These are phyloP conservation scores for Erodium trifolium DNA, from an alignment of 441 rosid species.

Conservation along the genomic window DNA sequence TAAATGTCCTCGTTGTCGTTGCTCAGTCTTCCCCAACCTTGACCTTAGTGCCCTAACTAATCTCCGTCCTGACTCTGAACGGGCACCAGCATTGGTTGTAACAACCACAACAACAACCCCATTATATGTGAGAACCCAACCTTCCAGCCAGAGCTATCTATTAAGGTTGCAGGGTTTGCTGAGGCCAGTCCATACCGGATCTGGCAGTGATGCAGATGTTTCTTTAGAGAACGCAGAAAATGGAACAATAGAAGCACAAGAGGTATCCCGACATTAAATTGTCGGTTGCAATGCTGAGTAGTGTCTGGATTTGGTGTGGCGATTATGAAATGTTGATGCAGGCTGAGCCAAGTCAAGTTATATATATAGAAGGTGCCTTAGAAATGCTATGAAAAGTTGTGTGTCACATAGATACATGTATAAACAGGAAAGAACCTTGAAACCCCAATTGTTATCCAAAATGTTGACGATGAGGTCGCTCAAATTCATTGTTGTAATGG, in stretches of 20 bases:
- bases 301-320: not conserved
- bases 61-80: conserved; percentile 59
- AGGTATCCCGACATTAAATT: conserved; percentile 14
- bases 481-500: too few relatives aligned
- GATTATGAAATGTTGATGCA: not conserved
- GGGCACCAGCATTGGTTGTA: conserved; percentile 29
- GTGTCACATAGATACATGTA: too few relatives aligned
- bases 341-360: not conserved
- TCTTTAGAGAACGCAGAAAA: conserved; percentile 36
- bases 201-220: conserved; percentile 23
- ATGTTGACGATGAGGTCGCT: too few relatives aligned
- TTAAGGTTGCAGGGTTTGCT: conserved; percentile 62
- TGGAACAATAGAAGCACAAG: not conserved
- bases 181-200: conserved; percentile 39
- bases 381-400: too few relatives aligned
- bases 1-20: conserved; percentile 96
- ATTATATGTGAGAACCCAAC: conserved; percentile 35
- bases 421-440: too few relatives aligned
- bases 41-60: conserved; percentile 90
- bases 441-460: too few relatives aligned
- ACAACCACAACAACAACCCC: conserved; percentile 23
- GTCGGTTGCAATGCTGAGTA: not conserved
- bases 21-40: conserved; percentile 91
- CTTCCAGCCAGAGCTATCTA: conserved; percentile 60
- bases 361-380: not conserved